A percentile compares a stretch with the other conserved stretches of the same genome.
Conservation (phyloP, 169 alveolate genomes). For the Cytauxzoon felis region DNA sequence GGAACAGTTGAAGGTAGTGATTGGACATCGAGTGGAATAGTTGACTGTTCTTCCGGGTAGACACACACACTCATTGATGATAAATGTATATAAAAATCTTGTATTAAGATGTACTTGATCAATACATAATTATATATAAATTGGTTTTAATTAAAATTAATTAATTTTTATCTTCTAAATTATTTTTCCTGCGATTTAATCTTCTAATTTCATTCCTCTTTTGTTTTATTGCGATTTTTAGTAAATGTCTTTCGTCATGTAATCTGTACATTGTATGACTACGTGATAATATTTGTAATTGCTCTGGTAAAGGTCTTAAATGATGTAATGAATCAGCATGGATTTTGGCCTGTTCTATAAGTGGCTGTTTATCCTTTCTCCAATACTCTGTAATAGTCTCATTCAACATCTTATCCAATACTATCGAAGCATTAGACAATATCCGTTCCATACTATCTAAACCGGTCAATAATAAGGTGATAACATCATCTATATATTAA, state of each 20-base stretch:
- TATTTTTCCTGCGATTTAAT: conserved; percentile 18
- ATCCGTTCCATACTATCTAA: conserved; percentile 16
- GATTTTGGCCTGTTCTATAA: conserved; percentile 22
- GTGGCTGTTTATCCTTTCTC: conserved; percentile 29
- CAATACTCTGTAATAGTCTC: conserved; percentile 36
- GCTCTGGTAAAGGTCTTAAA: conserved; percentile 39
- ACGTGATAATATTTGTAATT: conserved; percentile 44
- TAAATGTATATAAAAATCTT: neutral
- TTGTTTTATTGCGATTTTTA: conserved; percentile 46
- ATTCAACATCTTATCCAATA: conserved; percentile 6
- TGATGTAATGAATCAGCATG: conserved; percentile 32
- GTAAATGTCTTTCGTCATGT: conserved; percentile 57
- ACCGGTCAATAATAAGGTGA: conserved; percentile 23
- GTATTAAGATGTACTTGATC: neutral
- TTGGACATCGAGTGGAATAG: too few relatives aligned
- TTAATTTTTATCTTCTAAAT: neutral
- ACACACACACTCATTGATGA: too few relatives aligned
- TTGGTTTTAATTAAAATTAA: neutral
- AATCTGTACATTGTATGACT: conserved; percentile 57
- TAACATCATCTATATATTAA: conserved; percentile 21
- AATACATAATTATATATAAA: neutral
- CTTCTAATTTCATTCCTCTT: conserved; percentile 47
- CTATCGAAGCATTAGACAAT: conserved; percentile 2
- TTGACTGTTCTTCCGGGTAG: too few relatives aligned
- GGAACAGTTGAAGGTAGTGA: too few relatives aligned